Percentiles rank a stretch among this genome's conserved stretches.
phyloP scores from a whole-genome alignment of 2,329 filamentous ascomycete genomes.

The Dothistroma septosporum region DNA sequence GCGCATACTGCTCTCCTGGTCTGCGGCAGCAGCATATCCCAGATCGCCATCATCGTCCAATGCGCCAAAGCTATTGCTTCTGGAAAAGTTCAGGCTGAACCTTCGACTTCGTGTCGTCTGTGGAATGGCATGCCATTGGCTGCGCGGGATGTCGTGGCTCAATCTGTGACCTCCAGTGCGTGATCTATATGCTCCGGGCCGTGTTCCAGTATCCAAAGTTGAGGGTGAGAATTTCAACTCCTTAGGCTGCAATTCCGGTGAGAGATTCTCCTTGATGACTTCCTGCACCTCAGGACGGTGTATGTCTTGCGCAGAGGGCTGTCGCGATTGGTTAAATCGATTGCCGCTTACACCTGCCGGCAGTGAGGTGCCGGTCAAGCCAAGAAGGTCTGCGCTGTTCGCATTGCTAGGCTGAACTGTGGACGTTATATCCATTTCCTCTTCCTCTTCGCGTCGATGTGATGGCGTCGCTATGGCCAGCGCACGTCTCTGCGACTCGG shows the following conservation, averaged over 20 bases:
- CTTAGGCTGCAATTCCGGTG: constrained; percentile 11
- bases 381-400: constrained; percentile 62
- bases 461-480: constrained; percentile 20
- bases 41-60: constrained; percentile 80
- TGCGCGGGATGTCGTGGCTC: constrained; percentile 24
- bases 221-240: constrained; percentile 20
- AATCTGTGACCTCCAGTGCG: constrained; percentile 30
- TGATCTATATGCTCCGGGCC: constrained; percentile 24
- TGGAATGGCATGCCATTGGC: constrained; percentile 21
- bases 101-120: constrained; percentile 34
- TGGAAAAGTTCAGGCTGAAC: constrained; percentile 39
- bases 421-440: constrained; percentile 88
- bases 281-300: constrained; percentile 20
- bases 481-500: constrained; percentile 11
- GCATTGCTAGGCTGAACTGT: constrained; percentile 45
- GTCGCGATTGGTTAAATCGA: constrained; percentile 47
- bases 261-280: constrained; percentile 23
- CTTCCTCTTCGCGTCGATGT: constrained; percentile 51
- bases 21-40: constrained; percentile 89
- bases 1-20: constrained; percentile 83
- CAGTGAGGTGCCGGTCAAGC: constrained; percentile 42
- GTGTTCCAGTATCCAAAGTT: constrained; percentile 8
- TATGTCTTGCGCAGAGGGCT: constrained; percentile 43
- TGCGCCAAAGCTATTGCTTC: constrained; percentile 9
- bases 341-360: constrained; percentile 41